Base-by-base conservation (phyloP, 164 flowering plant genomes). In the Warburgia ugandensis region DNA sequence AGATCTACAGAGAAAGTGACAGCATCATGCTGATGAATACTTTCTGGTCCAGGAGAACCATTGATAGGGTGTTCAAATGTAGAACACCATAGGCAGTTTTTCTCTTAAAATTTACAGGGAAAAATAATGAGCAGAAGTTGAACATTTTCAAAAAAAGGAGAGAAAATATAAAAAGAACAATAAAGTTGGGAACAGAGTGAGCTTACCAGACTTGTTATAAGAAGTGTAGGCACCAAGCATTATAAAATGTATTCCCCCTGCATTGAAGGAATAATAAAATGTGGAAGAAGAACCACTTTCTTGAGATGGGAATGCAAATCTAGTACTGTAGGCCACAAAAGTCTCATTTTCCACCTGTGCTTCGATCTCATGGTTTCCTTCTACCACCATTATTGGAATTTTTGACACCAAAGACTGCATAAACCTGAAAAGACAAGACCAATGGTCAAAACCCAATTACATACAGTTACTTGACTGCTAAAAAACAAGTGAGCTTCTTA, bases 351-450 rank as follows among this genome's bases (percentile, higher is more conserved):
- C 81, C 42, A 62, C 84, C 51, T 92, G 95, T 58, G 39, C 54
- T 76, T 92, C 99, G 20, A 83, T 68, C 54, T 92, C 99, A 60
- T 92, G 99, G 68, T 92, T 84, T 45, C 99, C 99, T 67, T 81
- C 95, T 29, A 86, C 73, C 56, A 84, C 88, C 99, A 92, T 92
- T 29, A 78, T 77, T 41, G 99, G 97, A 68, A 86, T 76, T 74
- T 69, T 79, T 10, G 99, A 85, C n/a, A 79, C 44, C 48, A 92
- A 40, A 56, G 73, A 71, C 72, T 92, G 76, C 99, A 92, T 92
- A 59, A 56, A 92, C 73, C 99, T 92, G 77, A 41, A 67, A 55
- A 2, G 14, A 17, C 36, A 42, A 3, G 21, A 13, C 25, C 32
- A 29, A 30, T 32, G 22, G 9, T 12, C 47, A 44, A 20, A 39